Percentiles rank a stretch among this genome's conserved stretches.
Evolutionary conservation across 805 yeast genomes (phyloP).

Genomic region (Cyberlindnera suaveolens): DNA sequence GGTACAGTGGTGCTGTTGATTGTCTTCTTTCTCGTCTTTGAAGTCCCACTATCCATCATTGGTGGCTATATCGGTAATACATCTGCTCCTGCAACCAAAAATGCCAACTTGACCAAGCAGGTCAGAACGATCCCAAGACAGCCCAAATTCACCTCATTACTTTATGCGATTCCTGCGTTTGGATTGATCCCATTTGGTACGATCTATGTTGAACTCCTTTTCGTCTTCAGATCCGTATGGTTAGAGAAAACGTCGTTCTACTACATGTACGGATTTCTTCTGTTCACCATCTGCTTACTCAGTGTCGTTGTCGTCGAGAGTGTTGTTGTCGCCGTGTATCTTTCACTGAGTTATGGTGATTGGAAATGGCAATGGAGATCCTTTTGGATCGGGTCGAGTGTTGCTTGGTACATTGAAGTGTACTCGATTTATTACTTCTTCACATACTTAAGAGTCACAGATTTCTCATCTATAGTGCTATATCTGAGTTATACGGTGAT

Average conservation of each 20-base stretch:
- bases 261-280: conserved; percentile 73
- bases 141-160: conserved; percentile 25
- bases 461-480: conserved; percentile 58
- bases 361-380: conserved; percentile 82
- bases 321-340: conserved; percentile 61
- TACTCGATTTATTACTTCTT: conserved; percentile 66
- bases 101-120: conserved; percentile 16
- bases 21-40: conserved; percentile 54
- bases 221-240: conserved; percentile 74
- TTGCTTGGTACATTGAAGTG: conserved; percentile 62
- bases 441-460: conserved; percentile 52
- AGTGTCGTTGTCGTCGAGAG: conserved; percentile 63
- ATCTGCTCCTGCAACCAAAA: conserved; percentile 11
- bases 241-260: conserved; percentile 72
- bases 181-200: conserved; percentile 78
- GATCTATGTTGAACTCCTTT: conserved; percentile 71
- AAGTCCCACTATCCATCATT: conserved; percentile 65
- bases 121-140: conserved; percentile 27
- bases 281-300: conserved; percentile 53
- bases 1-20: conserved; percentile 61
- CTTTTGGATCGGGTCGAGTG: conserved; percentile 62
- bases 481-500: conserved; percentile 69
- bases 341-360: conserved; percentile 49
- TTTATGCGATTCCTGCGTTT: conserved; percentile 37
- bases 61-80: conserved; percentile 59